Evolutionary conservation across 2,329 filamentous ascomycete species (phyloP), one percentile per base, ranked within the genome.

Genomic region (Aspergillus sp.): DNA sequence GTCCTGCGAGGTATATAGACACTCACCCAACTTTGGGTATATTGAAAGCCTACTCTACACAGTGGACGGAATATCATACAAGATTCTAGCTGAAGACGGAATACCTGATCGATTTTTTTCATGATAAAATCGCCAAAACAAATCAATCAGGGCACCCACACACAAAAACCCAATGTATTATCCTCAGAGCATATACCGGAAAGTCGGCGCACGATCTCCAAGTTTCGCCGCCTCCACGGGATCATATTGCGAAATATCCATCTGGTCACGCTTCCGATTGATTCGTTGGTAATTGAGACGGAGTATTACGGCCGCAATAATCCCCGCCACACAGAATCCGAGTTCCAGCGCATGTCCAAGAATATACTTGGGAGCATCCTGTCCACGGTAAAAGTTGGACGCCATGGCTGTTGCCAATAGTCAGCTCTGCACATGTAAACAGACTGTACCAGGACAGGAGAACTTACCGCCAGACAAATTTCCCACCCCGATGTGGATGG

Each of bases 311-410:
- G 76, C 64, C 0, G 76, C 76, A 29, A 77, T 55, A 19, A 81
- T 71, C 11, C 79, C 79, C 3, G 71, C 68, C 2, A 69, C 63
- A 19, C 79, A 75, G 46, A 82, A 81, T 0, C 70, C 78, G 13
- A 82, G 73, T 47, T 81, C 79, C 11, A 81, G 65, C 2, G 74
- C 71, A 58, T 82, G 79, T 0, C 79, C 80, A 2, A 81, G 72
- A 4, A 75, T 68, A 53, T 81, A 83, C 17, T 72, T 71, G 0
- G 80, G 80, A 1, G 71, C 67, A 57, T 82, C 79, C 45, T 71
- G 61, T 0, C 66, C 53, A 10, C 86, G 79, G 61, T 89, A 90
- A 61, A 89, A 88, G 62, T 89, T 89, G 4, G 84, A 86, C 0
- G 86, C 84, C 81, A 89, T 87, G 1, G 85, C 86, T 72, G 34